A percentile compares a stretch with the other conserved stretches of the same genome.
Evolutionary conservation across 495 filamentous ascomycete genomes (phyloP).

Genomic region (Annulohypoxylon bovei): DNA sequence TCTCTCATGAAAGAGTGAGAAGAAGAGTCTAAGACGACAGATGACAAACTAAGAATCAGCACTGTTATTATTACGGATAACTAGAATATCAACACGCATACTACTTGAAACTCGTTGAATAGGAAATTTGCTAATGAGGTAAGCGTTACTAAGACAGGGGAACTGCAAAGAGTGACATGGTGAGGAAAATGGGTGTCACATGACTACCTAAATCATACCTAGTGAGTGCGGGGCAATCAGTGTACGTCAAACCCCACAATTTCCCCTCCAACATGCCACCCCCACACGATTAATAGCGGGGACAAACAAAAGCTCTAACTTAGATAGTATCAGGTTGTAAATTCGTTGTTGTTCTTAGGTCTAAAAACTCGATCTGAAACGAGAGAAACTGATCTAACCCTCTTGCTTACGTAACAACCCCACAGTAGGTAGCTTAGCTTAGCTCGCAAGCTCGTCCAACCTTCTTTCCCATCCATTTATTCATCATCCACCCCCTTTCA

Average conservation of each 20-base stretch:
- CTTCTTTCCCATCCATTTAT: background rate
- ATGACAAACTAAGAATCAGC: too few relatives aligned
- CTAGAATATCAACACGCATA: too few relatives aligned
- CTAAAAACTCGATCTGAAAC: too few relatives aligned
- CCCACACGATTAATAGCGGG: background rate
- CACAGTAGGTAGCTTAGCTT: background rate
- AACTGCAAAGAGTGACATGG: background rate
- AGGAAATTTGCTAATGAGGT: background rate
- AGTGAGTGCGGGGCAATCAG: background rate
- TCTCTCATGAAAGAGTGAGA: too few relatives aligned
- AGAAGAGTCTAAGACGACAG: too few relatives aligned
- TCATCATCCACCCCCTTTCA: background rate
- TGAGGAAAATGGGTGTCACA: background rate
- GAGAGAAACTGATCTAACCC: too few relatives aligned
- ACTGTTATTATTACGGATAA: too few relatives aligned
- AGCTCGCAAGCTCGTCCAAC: background rate
- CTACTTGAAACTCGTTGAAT: too few relatives aligned
- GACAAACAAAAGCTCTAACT: background rate
- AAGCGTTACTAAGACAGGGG: background rate
- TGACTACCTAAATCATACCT: background rate
- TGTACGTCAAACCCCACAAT: background rate
- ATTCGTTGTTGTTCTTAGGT: too few relatives aligned
- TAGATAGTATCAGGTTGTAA: too few relatives aligned
- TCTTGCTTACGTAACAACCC: too few relatives aligned
- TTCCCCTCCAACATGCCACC: background rate